A percentile compares a stretch with the other conserved stretches of the same genome.
These are phyloP conservation scores for Cucurbita pepo DNA, from an alignment of 306 rosid species.

Conservation along the genomic window DNA sequence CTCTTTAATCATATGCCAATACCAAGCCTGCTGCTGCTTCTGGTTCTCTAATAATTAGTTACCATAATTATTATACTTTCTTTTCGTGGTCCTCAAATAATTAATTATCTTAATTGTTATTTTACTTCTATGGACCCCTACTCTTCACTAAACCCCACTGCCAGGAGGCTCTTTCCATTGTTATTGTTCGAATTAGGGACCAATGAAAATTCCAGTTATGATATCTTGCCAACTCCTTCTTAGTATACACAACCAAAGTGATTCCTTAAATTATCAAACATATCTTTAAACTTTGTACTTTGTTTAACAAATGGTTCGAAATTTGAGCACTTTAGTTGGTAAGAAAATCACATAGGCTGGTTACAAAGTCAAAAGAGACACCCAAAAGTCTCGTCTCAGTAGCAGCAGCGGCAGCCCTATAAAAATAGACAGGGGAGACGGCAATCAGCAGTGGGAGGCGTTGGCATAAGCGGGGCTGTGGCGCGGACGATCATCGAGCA, in stretches of 20 bases:
- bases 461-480: too few relatives aligned
- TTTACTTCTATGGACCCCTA: neutral
- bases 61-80: neutral
- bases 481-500: neutral
- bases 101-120: neutral
- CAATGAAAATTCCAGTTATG: neutral
- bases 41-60: neutral
- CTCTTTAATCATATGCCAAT: neutral
- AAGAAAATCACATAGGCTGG: neutral
- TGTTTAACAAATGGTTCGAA: too few relatives aligned
- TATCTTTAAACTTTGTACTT: too few relatives aligned
- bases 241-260: too few relatives aligned
- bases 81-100: neutral
- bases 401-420: neutral
- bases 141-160: neutral
- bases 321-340: too few relatives aligned
- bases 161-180: neutral
- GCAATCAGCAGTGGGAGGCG: neutral
- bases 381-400: neutral
- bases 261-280: too few relatives aligned
- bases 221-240: neutral
- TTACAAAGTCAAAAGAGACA: neutral
- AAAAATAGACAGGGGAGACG: neutral
- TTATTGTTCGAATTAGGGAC: neutral
- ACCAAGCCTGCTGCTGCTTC: neutral